phyloP scores from a whole-genome alignment of 768 basidiomycete genomes.

The Myochromella boudieri region DNA sequence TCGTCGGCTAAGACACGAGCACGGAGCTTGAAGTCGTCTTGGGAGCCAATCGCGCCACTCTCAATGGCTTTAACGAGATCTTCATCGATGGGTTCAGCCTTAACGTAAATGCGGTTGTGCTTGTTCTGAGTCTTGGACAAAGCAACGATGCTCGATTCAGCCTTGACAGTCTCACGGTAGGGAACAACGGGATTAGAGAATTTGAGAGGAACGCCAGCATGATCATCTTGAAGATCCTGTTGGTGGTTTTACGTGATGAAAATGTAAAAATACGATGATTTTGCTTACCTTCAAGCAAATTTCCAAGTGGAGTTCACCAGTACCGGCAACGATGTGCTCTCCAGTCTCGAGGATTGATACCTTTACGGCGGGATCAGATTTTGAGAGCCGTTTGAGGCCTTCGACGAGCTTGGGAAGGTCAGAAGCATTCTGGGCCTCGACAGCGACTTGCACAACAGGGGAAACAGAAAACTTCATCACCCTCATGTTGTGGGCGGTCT shows the following conservation, averaged over 20 bases:
- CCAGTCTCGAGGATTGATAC: conserved; percentile 90
- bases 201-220: conserved; percentile 98
- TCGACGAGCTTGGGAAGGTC: conserved; percentile 99
- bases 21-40: conserved; percentile 98
- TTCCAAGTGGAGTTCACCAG: conserved; percentile 98
- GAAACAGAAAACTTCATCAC: conserved; percentile 99
- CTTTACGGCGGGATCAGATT: conserved; percentile 99
- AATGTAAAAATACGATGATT: too few species aligned
- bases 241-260: not conserved
- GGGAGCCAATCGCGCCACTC: conserved; percentile 74
- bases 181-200: conserved; percentile 97
- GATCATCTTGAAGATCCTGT: conserved; percentile 98
- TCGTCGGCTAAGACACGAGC: conserved; percentile 96
- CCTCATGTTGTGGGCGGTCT: conserved; percentile 99
- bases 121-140: conserved; percentile 99
- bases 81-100: conserved; percentile 92
- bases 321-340: conserved; percentile 99
- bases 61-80: conserved; percentile 95
- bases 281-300: conserved; percentile 97
- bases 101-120: conserved; percentile 97
- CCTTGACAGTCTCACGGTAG: conserved; percentile 96
- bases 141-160: conserved; percentile 94
- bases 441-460: conserved; percentile 97
- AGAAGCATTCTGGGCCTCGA: conserved; percentile 99
- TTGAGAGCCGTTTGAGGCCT: conserved; percentile 99